Evolutionary conservation across 805 yeast species (phyloP).

Genomic region (Lachancea kluyveri): DNA sequence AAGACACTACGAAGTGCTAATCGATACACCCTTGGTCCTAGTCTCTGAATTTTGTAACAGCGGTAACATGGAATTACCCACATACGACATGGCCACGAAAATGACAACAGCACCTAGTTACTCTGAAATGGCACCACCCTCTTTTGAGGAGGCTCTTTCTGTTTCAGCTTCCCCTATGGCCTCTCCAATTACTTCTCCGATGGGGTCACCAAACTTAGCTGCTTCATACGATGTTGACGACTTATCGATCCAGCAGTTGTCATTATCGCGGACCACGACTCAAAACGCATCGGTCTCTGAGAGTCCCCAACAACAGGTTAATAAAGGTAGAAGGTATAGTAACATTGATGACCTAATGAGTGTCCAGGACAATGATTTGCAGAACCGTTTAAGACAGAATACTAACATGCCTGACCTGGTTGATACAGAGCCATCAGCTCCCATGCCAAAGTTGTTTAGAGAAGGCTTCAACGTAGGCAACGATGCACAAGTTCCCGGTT

Average conservation of each 20-base stretch:
- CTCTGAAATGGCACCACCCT: conserved; percentile 39
- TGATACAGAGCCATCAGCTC: no score
- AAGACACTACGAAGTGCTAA: conserved; percentile 75
- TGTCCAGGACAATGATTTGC: background rate
- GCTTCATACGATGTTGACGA: conserved; percentile 17
- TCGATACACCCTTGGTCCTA: conserved; percentile 65
- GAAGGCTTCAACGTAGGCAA: conserved; percentile 2
- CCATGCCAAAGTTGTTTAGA: no score
- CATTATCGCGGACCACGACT: conserved; percentile 19
- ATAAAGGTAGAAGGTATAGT: conserved; percentile 9
- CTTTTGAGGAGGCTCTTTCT: conserved; percentile 60
- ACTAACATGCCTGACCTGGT: no score
- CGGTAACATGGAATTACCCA: conserved; percentile 35
- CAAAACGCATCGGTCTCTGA: conserved; percentile 7
- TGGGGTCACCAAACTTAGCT: conserved; percentile 16
- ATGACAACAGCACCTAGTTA: conserved; percentile 8
- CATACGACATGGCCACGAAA: conserved; percentile 27
- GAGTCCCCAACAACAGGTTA: conserved; percentile 1
- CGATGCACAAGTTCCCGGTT: conserved; percentile 1
- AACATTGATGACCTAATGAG: conserved; percentile 19
- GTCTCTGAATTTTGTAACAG: conserved; percentile 38
- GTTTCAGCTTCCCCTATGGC: conserved; percentile 41
- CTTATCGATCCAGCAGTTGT: conserved; percentile 16
- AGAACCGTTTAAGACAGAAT: background rate
- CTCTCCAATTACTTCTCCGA: conserved; percentile 21